These are phyloP conservation scores for Fagus crenata DNA, from an alignment of 306 rosid genomes.

Conservation along the genomic window DNA sequence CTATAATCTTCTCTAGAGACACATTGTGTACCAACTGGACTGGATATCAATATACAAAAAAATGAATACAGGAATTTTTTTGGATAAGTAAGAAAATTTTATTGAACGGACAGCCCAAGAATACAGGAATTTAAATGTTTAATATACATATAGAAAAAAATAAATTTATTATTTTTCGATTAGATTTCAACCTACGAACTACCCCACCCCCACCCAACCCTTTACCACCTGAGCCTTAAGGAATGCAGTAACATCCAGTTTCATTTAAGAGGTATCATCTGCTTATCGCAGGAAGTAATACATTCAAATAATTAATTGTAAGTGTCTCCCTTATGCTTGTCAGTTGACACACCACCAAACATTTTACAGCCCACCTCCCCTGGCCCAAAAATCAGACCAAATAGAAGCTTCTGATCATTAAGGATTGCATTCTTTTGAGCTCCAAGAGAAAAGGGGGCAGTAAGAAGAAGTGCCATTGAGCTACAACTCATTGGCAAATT, in stretches of 20 bases:
- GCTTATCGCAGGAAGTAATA: not conserved
- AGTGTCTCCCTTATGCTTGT: not conserved
- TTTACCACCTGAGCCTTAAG: not conserved
- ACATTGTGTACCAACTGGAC: slow-evolving; percentile 85
- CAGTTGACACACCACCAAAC: not conserved
- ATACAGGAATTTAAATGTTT: slow-evolving; percentile 1
- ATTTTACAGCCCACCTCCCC: not conserved
- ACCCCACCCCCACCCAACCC: not conserved
- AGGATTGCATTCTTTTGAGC: slow-evolving; percentile 6
- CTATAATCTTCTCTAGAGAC: slow-evolving; percentile 85
- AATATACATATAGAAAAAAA: not conserved
- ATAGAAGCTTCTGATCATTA: slow-evolving; percentile 1
- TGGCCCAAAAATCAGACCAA: not conserved
- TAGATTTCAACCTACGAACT: not conserved
- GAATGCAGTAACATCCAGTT: not conserved
- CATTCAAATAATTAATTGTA: slow-evolving; percentile 7
- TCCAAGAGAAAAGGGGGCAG: not conserved
- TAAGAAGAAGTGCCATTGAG: not conserved
- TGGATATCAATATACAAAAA: slow-evolving; percentile 28
- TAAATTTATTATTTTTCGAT: not conserved
- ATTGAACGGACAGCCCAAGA: not conserved
- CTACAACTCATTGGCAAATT: too few relatives aligned
- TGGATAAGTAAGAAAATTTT: too few relatives aligned
- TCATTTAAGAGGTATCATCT: slow-evolving; percentile 21
- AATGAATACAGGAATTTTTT: slow-evolving; percentile 9